A percentile compares a stretch with the other conserved stretches of the same genome.
phyloP scores from a whole-genome alignment of 495 filamentous ascomycete genomes.

The Annulohypoxylon moriforme region DNA sequence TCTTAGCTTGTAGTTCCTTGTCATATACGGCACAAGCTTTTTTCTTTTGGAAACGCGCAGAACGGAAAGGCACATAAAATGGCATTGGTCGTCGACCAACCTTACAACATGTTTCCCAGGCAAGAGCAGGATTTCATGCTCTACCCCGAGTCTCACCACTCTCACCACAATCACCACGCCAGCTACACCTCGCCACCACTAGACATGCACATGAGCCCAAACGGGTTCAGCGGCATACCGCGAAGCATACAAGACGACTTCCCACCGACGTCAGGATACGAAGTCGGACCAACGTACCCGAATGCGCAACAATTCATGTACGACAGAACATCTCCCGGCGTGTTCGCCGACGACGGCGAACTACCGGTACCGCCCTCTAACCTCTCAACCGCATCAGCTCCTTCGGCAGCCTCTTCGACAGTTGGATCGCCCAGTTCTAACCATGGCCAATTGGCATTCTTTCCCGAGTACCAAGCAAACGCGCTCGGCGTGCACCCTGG shows the following conservation, averaged over 20 bases:
- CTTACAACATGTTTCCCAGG: conserved; percentile 50
- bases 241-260: conserved; percentile 54
- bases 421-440: conserved; percentile 83
- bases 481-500: conserved; percentile 73
- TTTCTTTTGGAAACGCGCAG: conserved; percentile 9
- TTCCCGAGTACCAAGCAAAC: conserved; percentile 70
- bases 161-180: conserved; percentile 54
- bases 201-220: conserved; percentile 58
- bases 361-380: conserved; percentile 63
- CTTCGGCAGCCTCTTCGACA: conserved; percentile 81
- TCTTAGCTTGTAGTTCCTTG: conserved; percentile 27
- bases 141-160: conserved; percentile 57
- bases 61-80: conserved; percentile 35
- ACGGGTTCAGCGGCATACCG: conserved; percentile 50
- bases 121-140: conserved; percentile 55
- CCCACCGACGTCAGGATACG: conserved; percentile 54
- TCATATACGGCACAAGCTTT: conserved; percentile 20
- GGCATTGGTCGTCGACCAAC: conserved; percentile 46
- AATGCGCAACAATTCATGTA: conserved; percentile 53
- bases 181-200: conserved; percentile 52
- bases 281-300: conserved; percentile 47
- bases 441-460: conserved; percentile 66
- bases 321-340: conserved; percentile 53
- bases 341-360: conserved; percentile 59
- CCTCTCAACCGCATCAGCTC: conserved; percentile 79